Evolutionary conservation across 805 yeast species (phyloP), one percentile per base, ranked within the genome.

Genomic region (Blastobotrys chiropterorum): DNA sequence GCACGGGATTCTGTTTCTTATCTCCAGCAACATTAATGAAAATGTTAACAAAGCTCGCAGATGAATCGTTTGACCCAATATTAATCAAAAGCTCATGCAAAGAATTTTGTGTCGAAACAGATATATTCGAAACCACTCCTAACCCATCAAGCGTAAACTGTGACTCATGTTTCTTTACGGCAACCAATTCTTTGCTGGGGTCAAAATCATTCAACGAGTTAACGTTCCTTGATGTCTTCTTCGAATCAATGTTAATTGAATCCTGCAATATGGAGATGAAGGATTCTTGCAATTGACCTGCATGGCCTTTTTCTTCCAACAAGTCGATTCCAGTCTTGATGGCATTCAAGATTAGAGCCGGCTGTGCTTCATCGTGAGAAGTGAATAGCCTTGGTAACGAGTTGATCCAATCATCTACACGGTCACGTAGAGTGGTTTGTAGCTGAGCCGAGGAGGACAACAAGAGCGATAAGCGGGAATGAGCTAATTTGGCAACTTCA

Each of bases 381-480:
- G 53, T 45, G 4, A 65, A 48, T 1, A 59, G 46, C 5, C 62
- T 55, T 19, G 67, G 63, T 3, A 66, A 40, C 1, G 65, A 56
- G 8, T 57, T 59, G 11, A 63, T 48, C 70, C 69, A 64, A 7
- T 61, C 64, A 39, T 57, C 56, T 16, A 63, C 51, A 21, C 60
- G 51, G 46, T 39, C 53, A 39, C 46, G 19, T 52, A 42, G n/a
- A n/a, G 21, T 48, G 3, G 49, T 46, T 13, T 56, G 58, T 19
- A 44, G 44, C 7, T 11, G 38, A 20, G 22, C 26, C n/a, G 54
- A 13, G 21, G 41, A 52, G 16, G 48, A 38, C 39, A 42, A 6
- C 14, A 16, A 7, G 6, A 5, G 7, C 4, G 17, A 15, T 14
- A 42, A 14, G 6, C 5, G 20, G 4, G 21, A 20, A 17, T 42